Percentiles rank a stretch among this genome's conserved stretches.
Conservation (phyloP, 2,329 filamentous ascomycete genomes). For the Colletotrichum neosansevieriae region DNA sequence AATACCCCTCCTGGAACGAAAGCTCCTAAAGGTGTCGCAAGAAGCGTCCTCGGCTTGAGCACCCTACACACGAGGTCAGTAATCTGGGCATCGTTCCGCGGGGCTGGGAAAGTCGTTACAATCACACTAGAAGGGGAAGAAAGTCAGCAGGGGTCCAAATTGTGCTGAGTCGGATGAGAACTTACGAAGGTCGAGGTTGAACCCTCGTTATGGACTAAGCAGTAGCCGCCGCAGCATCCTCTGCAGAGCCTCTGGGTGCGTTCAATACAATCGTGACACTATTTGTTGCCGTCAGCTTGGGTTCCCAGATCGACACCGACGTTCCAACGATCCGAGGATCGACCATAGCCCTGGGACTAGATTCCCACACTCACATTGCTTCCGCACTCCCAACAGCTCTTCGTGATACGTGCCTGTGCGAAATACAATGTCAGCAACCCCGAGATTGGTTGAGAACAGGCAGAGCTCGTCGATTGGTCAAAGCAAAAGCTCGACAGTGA, state of each 20-base stretch:
- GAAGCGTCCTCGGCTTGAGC: constrained; percentile 41
- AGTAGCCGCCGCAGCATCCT: constrained; percentile 84
- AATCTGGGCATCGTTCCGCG: neutral
- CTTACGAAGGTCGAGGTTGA: constrained; percentile 73
- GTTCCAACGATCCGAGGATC: neutral
- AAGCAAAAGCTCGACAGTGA: neutral
- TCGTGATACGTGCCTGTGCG: constrained; percentile 69
- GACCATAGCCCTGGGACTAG: neutral
- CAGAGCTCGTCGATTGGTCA: neutral
- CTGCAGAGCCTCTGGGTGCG: constrained; percentile 78
- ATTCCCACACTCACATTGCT: constrained; percentile 71
- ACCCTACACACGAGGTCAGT: constrained; percentile 36
- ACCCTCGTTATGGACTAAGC: constrained; percentile 84
- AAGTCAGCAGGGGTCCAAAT: constrained; percentile 46
- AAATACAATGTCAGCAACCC: constrained; percentile 36
- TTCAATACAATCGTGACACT: constrained; percentile 83
- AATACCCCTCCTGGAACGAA: neutral
- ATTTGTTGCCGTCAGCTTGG: constrained; percentile 31
- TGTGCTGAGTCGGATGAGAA: constrained; percentile 27
- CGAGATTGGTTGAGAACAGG: neutral
- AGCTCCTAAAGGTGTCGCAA: constrained; percentile 37
- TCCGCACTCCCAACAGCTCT: constrained; percentile 89
- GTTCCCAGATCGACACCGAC: neutral
- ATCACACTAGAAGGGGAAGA: constrained; percentile 54
- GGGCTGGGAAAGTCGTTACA: constrained; percentile 52